Conservation (phyloP, 768 basidiomycete species). For the Lyophyllum semitale region DNA sequence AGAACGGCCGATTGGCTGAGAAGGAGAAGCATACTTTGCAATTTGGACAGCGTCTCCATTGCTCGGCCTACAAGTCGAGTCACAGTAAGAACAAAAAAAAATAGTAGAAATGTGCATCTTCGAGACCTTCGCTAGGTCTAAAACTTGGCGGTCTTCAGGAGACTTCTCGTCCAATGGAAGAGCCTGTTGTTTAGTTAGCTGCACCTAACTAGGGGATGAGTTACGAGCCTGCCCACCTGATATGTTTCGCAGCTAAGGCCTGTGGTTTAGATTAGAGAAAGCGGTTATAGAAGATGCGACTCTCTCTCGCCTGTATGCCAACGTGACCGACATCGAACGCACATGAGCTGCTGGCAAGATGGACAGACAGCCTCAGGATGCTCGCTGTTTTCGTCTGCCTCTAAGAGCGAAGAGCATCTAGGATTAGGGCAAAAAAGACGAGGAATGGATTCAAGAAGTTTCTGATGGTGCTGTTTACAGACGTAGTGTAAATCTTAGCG, state of each 20-base stretch:
- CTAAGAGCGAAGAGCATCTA: slow-evolving; percentile 35
- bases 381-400: slow-evolving; percentile 32
- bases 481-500: neutral
- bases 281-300: neutral
- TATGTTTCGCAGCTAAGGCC: slow-evolving; percentile 13
- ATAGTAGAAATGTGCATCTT: neutral
- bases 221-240: slow-evolving; percentile 8
- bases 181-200: slow-evolving; percentile 20
- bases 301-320: slow-evolving; percentile 34
- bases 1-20: neutral
- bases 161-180: slow-evolving; percentile 37
- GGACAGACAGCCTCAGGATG: slow-evolving; percentile 36
- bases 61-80: slow-evolving; percentile 30
- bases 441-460: slow-evolving; percentile 33
- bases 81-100: neutral
- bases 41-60: slow-evolving; percentile 41
- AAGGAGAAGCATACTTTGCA: slow-evolving; percentile 21
- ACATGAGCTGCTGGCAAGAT: slow-evolving; percentile 31
- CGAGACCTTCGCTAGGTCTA: slow-evolving; percentile 33
- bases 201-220: too few relatives aligned
- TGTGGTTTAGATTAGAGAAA: neutral
- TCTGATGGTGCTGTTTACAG: slow-evolving; percentile 33
- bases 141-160: slow-evolving; percentile 36
- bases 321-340: slow-evolving; percentile 32
- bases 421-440: slow-evolving; percentile 39